phyloP scores from a whole-genome alignment of 148 eudicot species.

The Beta vulgaris region DNA sequence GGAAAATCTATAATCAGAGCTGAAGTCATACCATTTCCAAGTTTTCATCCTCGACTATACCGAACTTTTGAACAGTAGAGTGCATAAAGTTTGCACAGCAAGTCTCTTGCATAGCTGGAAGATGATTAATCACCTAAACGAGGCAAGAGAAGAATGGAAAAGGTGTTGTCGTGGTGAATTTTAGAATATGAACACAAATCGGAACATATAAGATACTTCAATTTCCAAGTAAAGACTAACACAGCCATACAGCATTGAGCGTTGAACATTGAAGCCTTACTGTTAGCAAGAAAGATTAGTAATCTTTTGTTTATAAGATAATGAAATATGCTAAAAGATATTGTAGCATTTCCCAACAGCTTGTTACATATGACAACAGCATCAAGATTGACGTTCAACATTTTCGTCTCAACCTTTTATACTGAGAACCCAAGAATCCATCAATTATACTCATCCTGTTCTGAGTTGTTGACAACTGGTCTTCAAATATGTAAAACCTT shows the following conservation, averaged over 20 bases:
- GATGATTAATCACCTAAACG: slow-evolving; percentile 50
- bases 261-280: neutral
- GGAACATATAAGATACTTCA: no score
- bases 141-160: neutral
- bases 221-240: no score
- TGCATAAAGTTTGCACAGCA: slow-evolving; percentile 29
- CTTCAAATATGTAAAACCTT: neutral
- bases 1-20: slow-evolving; percentile 5
- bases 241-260: no score
- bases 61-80: slow-evolving; percentile 40
- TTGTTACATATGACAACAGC: neutral
- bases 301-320: no score
- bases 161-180: neutral
- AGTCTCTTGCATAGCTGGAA: slow-evolving; percentile 33
- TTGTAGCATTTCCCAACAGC: neutral
- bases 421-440: neutral
- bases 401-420: neutral
- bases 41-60: slow-evolving; percentile 38
- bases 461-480: neutral
- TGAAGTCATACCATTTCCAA: slow-evolving; percentile 49
- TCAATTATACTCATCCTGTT: slow-evolving; percentile 1
- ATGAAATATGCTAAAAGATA: no score
- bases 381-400: neutral
- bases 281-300: neutral
- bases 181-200: neutral